Evolutionary conservation across 2,329 filamentous ascomycete species (phyloP).

Genomic region (Colletotrichum cordylinicola): DNA sequence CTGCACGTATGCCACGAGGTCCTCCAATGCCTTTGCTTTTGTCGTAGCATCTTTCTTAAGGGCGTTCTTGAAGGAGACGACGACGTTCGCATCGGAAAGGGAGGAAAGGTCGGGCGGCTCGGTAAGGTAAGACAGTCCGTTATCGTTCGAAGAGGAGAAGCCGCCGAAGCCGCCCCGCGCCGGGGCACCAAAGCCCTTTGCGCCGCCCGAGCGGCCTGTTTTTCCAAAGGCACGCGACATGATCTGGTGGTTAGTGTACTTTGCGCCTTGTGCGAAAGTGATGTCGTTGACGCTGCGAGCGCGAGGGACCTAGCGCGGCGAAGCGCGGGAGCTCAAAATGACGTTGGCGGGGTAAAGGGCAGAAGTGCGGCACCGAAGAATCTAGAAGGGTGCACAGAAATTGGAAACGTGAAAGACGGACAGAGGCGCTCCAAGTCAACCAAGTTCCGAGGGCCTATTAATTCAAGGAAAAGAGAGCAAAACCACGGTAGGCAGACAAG

Average conservation of each 20-base stretch:
- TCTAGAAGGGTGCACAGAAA: not conserved
- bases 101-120: constrained; percentile 82
- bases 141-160: constrained; percentile 46
- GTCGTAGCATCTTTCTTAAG: constrained; percentile 93
- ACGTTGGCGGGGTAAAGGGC: constrained; percentile 20
- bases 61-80: constrained; percentile 92
- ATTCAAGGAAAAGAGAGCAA: not conserved
- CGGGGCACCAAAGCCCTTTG: constrained; percentile 15
- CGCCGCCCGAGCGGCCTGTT: constrained; percentile 11
- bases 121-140: constrained; percentile 80
- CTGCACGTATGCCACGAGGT: constrained; percentile 72
- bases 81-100: constrained; percentile 80
- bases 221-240: constrained; percentile 23
- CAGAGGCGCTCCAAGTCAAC: not conserved
- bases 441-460: not conserved
- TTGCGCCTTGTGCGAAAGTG: not conserved
- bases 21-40: constrained; percentile 88
- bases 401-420: not conserved
- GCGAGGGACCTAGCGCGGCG: not conserved
- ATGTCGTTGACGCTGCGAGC: not conserved
- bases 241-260: not conserved
- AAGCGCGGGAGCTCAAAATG: constrained; percentile 7
- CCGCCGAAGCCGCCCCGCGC: constrained; percentile 39
- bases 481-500: not conserved
- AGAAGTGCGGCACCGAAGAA: not conserved